Base-by-base conservation (phyloP, 2,329 filamentous ascomycete species). In the Cladobotryum mycophilum region DNA sequence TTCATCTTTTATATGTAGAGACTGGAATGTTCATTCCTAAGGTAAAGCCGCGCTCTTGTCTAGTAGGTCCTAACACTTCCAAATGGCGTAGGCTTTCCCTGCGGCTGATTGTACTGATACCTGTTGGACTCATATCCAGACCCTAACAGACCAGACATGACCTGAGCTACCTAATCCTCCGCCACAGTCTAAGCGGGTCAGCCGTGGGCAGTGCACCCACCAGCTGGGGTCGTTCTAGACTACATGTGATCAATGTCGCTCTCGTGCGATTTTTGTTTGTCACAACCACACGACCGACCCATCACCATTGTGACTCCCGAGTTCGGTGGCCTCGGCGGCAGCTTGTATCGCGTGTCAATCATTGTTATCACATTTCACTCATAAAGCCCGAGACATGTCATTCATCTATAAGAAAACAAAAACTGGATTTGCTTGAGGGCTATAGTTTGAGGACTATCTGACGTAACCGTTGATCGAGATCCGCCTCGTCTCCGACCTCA, bases 231-330 rank as follows among this genome's bases (percentile, higher is more conserved):
- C 43, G 37, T 37, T 44, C 40, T 38, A 47, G 37, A 35, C 4
- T 37, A 43, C 49, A 47, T 47, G 49, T 51, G 49, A 51, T 43
- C 49, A 51, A 20, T 30, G 18, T 43, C 37, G 37, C 45, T 44
- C 25, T 30, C 25, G 25, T 30, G 25, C 25, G 25, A 30, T 30
- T 30, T 30, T 30, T 30, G 6, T 30, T 30, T 7, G 25, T 30
- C 25, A 30, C 25, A 30, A 30, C 25, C 25, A 30, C 25, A 30
- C 25, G 25, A 30, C 25, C 25, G 25, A 30, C 6, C 25, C 25
- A 30, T 30, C 25, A 30, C 25, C 25, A 6, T 30, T 30, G 25
- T 30, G 25, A 30, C 25, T 7, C 25, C 25, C 8, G 25, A 30
- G 9, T 11, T 30, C 25, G 25, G 25, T 11, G 25, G 25, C 25